Conservation (phyloP, 495 filamentous ascomycete genomes). For the Hyaloscypha variabilis region DNA sequence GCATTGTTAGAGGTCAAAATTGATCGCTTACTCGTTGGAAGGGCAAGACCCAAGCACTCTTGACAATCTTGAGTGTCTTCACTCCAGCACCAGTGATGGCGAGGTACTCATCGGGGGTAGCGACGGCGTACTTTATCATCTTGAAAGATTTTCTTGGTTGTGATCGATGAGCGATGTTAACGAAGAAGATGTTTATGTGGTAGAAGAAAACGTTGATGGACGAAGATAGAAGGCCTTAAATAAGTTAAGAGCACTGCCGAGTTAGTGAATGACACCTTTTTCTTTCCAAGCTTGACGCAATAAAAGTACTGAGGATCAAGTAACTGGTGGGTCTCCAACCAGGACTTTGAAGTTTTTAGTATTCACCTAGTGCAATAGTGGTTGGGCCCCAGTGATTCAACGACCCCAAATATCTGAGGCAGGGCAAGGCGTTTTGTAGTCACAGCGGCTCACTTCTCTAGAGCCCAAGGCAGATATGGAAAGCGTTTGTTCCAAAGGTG, state of each 20-base stretch:
- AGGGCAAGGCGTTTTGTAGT: background rate
- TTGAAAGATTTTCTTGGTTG: conserved; percentile 16
- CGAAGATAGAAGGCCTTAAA: background rate
- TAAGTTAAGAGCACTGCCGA: background rate
- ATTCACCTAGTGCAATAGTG: background rate
- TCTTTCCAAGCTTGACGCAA: background rate
- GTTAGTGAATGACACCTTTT: background rate
- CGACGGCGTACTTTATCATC: conserved; percentile 30
- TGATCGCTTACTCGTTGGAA: conserved; percentile 52
- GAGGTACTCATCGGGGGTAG: conserved; percentile 58
- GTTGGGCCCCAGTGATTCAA: background rate
- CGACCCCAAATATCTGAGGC: background rate
- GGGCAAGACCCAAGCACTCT: conserved; percentile 70
- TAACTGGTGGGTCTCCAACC: background rate
- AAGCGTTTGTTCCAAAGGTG: background rate
- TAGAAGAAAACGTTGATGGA: background rate
- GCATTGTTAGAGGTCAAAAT: background rate
- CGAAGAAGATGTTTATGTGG: background rate
- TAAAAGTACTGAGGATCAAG: too few relatives aligned
- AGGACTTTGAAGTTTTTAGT: background rate
- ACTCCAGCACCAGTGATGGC: conserved; percentile 80
- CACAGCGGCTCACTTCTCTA: background rate
- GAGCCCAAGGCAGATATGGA: background rate
- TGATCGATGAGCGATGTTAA: background rate
- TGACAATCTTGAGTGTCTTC: conserved; percentile 68